phyloP scores from a whole-genome alignment of 2,329 filamentous ascomycete genomes.

The Paraphaeosphaeria minitans region DNA sequence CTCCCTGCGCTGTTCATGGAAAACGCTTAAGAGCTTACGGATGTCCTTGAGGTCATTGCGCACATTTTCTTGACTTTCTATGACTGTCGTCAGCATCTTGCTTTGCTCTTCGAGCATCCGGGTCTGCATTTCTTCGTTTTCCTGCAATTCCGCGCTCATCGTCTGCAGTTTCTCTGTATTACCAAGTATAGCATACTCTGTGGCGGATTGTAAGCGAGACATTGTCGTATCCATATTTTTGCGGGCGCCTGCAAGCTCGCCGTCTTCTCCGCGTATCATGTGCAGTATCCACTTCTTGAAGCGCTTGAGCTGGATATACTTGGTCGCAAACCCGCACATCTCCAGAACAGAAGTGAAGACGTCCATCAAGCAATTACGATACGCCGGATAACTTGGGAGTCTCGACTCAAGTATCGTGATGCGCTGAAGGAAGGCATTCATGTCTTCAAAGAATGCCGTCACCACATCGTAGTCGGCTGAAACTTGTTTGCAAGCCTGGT shows the following conservation, averaged over 20 bases:
- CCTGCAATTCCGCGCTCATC: constrained; percentile 3
- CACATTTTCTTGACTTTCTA: constrained; percentile 5
- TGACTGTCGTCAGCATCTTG: constrained; percentile 4
- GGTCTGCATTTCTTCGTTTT: constrained; percentile 7
- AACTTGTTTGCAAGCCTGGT: constrained; percentile 5
- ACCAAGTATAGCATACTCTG: constrained; percentile 8
- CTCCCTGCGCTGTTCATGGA: constrained; percentile 2
- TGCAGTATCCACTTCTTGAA: constrained; percentile 9
- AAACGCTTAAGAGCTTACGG: constrained; percentile 2
- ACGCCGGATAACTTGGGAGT: constrained; percentile 4
- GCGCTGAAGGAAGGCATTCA: constrained; percentile 6
- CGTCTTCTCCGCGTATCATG: constrained; percentile 7
- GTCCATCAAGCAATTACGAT: constrained; percentile 9
- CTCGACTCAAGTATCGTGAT: constrained; percentile 8
- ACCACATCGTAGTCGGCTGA: constrained; percentile 9
- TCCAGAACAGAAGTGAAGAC: constrained; percentile 6
- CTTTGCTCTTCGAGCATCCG: constrained; percentile 5
- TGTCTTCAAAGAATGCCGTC: constrained; percentile 8
- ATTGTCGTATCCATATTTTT: constrained; percentile 5
- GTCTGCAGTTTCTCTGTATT: constrained; percentile 8
- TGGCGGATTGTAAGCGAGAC: constrained; percentile 1
- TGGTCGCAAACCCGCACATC: constrained; percentile 10
- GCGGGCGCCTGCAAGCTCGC: constrained; percentile 3
- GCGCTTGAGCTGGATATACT: constrained; percentile 5
- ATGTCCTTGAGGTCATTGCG: constrained; percentile 9